Base-by-base conservation (phyloP, 306 rosid genomes). In the Prunus mume region DNA sequence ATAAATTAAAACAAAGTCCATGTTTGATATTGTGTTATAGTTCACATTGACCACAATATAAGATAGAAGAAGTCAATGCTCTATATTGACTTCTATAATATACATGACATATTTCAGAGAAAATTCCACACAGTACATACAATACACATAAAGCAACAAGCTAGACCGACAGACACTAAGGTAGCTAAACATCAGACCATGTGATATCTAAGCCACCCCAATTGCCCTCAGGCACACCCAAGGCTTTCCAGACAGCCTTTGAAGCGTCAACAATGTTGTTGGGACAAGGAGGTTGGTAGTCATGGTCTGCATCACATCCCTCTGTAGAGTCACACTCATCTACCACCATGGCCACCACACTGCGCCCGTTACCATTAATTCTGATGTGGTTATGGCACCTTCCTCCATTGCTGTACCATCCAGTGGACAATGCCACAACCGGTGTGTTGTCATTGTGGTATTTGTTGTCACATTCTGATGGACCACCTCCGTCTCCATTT, bases 271-370 rank as follows among this genome's bases (percentile, higher is more conserved):
- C 87, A 50, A 86, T 69, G 81, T 86, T 81, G 69, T 86, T 81
- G 38, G 71, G 10, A 61, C 90, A 84, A 0, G 88, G 82, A 22
- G 84, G 87, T 52, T 87, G 80, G 41, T 18, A 80, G 66, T 58
- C 85, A 76, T 82, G 88, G 0, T 72, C 84, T 0, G 47, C 32
- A 55, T 87, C 89, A 60, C 81, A 85, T 13, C 88, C 93, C 62
- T 0, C 50, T 0, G 77, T 81, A 1, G 93, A 85, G 18, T 87
- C 93, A 78, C 90, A 89, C 68, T 89, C 91, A 24, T 87, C 93
- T 11, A 89, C 88, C 43, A 83, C 90, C 78, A 14, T 69, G 0
- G 88, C 91, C 20, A 54, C 68, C 14, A 86, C 87, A 3, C 27
- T 79, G 45, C 47, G 75, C 3, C 88, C 85, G 69, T 86, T 86